Evolutionary conservation across 805 yeast genomes (phyloP), one percentile per base, ranked within the genome.

Genomic region (Barnettozyma vustinii): DNA sequence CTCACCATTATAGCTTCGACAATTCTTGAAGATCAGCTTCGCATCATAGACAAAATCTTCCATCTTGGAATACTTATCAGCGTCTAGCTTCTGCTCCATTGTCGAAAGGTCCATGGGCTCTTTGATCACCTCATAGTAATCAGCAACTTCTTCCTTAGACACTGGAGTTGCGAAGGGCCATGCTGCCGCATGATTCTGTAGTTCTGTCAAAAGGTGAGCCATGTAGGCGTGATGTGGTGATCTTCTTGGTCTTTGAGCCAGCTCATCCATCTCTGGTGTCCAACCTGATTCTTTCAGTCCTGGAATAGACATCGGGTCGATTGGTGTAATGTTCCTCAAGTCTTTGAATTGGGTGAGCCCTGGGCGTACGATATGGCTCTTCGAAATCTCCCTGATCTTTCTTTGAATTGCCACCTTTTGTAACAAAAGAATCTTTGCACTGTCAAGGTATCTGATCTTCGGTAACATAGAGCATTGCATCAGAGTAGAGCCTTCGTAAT

Each of bases 151-250:
- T 37, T 88, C 95, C 62, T 79, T 82, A 64, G 86, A 88, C 13
- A 94, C 99, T 2, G 99, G 96, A 48, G 82, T 85, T 42, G 90
- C 80, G 68, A 94, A 94, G 36, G 99, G 99, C 99, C 99, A 94
- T 25, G 97, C 92, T 4, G 96, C 87, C 0, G 98, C 95, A 67
- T 94, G 96, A 63, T 87, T 89, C 61, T 88, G 94, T 71, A 94
- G 66, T 61, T 94, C 99, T 7, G 89, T 81, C 39, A 94, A 74
- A 16, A 94, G 68, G 48, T 89, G 89, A 58, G 87, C 88, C 96
- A 94, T 91, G 53, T 86, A 85, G 41, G 94, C 94, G 69, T 87
- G 87, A 69, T 94, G 97, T 9, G 97, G 96, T 2, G 95, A 88
- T 48, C 97, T 74, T 64, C 90, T 89, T 2, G 99, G 98, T 61